Base-by-base conservation (phyloP, 768 basidiomycete genomes). In the Exsudoporus frostii region DNA sequence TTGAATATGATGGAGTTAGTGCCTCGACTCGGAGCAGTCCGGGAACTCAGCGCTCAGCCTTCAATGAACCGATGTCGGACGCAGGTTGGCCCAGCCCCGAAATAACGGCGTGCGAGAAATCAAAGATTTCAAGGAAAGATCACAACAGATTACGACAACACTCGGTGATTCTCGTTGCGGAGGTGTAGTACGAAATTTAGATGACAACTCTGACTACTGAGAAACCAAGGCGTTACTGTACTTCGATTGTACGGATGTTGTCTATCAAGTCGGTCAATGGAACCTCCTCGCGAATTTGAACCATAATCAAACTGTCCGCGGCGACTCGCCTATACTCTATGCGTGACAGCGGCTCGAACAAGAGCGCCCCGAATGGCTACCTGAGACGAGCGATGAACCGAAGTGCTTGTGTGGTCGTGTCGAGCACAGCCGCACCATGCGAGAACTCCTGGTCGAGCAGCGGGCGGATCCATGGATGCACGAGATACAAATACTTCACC, bases 401-500 rank as follows among this genome's bases (percentile, higher is more conserved):
- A 0, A 56, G 44, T 3, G 52, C 48, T 6, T 20, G 48, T 3
- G 39, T 54, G 4, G 22, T 34, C 11, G 7, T 20, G 32, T 57
- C 48, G 0, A 45, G 20, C 15, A 10, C 2, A 27, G 19, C 15
- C 2, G 11, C 25, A 3, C 39, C 48, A 13, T 15, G 7, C 13
- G 19, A 27, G 33, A 37, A 45, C 17, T 47, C 48, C 8, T 48
- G 45, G 25, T 39, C 50, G n/a, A 51, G 50, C 7, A 58, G 24
- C 3, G 47, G 34, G 38, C 45, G 10, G 37, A 58, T 50, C 58
- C 58, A 59, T 11, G 51, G 58, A 34, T 59, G 55, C 14, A 57
- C 15, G 14, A 59, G 58, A 33, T 8, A n/a, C 13, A 59, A 36
- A 15, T 25, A 30, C 2, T 30, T 40, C 55, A 29, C 43, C 14